Percentiles rank a stretch among this genome's conserved stretches.
Evolutionary conservation across 345 rosid genomes (phyloP).

Genomic region (Excoecaria cochinchinensis): DNA sequence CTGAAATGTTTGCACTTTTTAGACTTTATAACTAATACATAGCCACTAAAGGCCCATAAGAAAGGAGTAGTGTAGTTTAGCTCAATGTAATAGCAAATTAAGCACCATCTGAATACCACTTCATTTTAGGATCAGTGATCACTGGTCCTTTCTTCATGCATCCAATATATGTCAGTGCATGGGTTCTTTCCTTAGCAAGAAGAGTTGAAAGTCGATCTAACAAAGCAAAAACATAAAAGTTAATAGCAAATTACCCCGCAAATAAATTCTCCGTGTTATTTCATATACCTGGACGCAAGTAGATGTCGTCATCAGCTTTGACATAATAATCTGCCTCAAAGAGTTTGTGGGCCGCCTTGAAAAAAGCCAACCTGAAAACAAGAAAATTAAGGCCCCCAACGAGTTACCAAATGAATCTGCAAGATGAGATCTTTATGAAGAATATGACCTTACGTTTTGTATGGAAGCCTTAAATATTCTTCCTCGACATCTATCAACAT

Average conservation of each 20-base stretch:
- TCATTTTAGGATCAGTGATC: conserved; percentile 69
- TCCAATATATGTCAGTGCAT: conserved; percentile 62
- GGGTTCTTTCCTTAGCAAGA: conserved; percentile 70
- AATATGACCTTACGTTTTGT: conserved; percentile 56
- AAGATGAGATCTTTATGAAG: not conserved
- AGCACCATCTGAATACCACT: conserved; percentile 44
- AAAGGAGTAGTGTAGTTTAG: not conserved
- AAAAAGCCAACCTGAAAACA: conserved; percentile 53
- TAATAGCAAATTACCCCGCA: not conserved
- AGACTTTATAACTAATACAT: not conserved
- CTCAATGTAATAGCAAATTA: not conserved
- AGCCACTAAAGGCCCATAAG: not conserved
- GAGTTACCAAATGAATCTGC: not conserved
- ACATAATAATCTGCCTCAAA: conserved; percentile 82
- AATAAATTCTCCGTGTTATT: not conserved
- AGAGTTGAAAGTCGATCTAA: conserved; percentile 80
- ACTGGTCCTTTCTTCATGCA: conserved; percentile 95
- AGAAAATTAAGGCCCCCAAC: not conserved
- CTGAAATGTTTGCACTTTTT: conserved; percentile 31
- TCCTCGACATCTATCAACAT: conserved; percentile 70
- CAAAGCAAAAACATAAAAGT: not conserved
- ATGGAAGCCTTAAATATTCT: conserved; percentile 60
- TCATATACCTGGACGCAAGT: conserved; percentile 71
- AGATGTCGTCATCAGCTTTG: conserved; percentile 79
- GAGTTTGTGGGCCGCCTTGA: conserved; percentile 62